These are phyloP conservation scores for Rachicladosporium sp. DNA, from an alignment of 2,329 filamentous ascomycete genomes.

Conservation along the genomic window DNA sequence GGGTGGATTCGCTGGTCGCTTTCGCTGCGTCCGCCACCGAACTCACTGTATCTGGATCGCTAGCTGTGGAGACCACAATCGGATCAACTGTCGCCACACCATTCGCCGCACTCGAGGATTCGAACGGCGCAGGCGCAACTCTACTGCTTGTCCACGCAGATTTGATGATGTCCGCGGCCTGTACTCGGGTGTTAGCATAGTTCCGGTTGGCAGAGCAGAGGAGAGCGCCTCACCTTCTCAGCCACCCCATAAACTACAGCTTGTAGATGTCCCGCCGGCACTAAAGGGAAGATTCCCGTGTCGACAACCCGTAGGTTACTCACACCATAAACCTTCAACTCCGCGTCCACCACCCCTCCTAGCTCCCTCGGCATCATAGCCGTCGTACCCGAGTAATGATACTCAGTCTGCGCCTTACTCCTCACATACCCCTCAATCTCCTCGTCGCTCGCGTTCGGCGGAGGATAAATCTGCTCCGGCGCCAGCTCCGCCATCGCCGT, in stretches of 20 bases:
- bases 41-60: too few relatives aligned
- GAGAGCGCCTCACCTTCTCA: conserved; percentile 26
- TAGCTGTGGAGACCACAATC: too few relatives aligned
- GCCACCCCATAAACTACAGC: conserved; percentile 22
- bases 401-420: conserved; percentile 29
- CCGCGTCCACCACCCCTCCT: conserved; percentile 38
- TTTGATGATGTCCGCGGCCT: conserved; percentile 39
- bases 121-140: background rate
- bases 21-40: too few relatives aligned
- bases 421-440: conserved; percentile 17
- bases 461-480: conserved; percentile 13
- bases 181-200: conserved; percentile 1
- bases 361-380: conserved; percentile 37
- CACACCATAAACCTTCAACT: conserved; percentile 33
- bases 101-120: too few relatives aligned
- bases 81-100: background rate
- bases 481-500: conserved; percentile 12
- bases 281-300: conserved; percentile 33
- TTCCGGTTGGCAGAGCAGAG: background rate
- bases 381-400: conserved; percentile 40
- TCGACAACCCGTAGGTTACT: conserved; percentile 35
- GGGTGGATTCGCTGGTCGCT: background rate
- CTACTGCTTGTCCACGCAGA: conserved; percentile 8
- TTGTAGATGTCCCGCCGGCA: conserved; percentile 27
- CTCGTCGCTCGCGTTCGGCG: conserved; percentile 19